phyloP scores from a whole-genome alignment of 331 rosid species.

The Malus hybrid region DNA sequence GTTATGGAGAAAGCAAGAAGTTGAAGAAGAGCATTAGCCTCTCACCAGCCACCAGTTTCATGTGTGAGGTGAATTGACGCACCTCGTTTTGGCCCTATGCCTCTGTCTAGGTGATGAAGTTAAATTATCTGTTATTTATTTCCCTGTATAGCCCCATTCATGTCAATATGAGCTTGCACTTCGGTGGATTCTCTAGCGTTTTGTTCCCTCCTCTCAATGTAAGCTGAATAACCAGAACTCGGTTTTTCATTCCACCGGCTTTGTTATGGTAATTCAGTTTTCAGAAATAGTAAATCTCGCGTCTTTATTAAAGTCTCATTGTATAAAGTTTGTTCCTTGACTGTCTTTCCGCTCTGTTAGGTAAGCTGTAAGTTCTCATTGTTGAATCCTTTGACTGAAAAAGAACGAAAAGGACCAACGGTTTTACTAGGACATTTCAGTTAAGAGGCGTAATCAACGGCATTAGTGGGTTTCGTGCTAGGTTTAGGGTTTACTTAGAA shows the following conservation, averaged over 20 bases:
- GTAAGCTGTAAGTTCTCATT: background rate
- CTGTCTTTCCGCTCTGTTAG: background rate
- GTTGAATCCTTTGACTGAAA: background rate
- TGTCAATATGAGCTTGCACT: constrained; percentile 6
- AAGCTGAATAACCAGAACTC: too few relatives aligned
- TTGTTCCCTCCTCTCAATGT: too few relatives aligned
- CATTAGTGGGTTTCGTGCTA: background rate
- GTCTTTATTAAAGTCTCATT: background rate
- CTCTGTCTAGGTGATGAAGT: background rate
- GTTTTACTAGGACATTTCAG: background rate
- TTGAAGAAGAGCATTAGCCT: constrained; percentile 28
- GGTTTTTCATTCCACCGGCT: background rate
- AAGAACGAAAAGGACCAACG: background rate
- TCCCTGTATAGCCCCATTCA: constrained; percentile 22
- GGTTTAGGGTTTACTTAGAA: constrained; percentile 6
- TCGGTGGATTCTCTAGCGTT: constrained; percentile 9
- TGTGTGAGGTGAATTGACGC: constrained; percentile 12
- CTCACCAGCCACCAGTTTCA: background rate
- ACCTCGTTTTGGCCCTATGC: constrained; percentile 7
- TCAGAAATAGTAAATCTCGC: background rate
- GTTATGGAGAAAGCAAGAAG: constrained; percentile 34
- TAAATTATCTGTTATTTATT: constrained; percentile 8
- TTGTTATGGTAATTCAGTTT: background rate
- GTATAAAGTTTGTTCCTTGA: background rate
- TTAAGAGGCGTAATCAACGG: background rate